Evolutionary conservation across 2,329 filamentous ascomycete genomes (phyloP).

Genomic region (Colletotrichum sp.): DNA sequence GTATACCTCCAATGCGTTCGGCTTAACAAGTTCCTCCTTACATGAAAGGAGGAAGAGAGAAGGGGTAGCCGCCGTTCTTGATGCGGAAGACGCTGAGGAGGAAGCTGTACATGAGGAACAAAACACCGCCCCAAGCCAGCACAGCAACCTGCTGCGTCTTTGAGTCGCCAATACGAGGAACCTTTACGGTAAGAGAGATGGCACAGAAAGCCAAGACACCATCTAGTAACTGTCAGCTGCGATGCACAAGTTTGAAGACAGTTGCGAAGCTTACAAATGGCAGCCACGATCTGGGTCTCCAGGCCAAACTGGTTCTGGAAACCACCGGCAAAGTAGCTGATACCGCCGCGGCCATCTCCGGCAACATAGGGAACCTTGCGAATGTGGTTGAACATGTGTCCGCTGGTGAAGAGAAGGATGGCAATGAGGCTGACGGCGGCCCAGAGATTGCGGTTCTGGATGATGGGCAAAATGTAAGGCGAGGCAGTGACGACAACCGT

Average conservation of each 20-base stretch:
- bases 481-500: slow-evolving; percentile 75
- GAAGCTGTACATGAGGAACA: slow-evolving; percentile 91
- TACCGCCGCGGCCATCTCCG: slow-evolving; percentile 82
- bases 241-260: neutral
- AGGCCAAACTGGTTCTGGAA: slow-evolving; percentile 95
- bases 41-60: slow-evolving; percentile 89
- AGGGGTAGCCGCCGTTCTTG: slow-evolving; percentile 96
- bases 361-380: slow-evolving; percentile 92
- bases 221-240: slow-evolving; percentile 52
- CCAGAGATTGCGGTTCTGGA: slow-evolving; percentile 94
- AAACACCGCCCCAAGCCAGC: slow-evolving; percentile 76
- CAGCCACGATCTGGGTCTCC: slow-evolving; percentile 94
- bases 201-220: slow-evolving; percentile 86
- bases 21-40: slow-evolving; percentile 32
- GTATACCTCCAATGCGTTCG: neutral
- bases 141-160: slow-evolving; percentile 83
- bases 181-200: slow-evolving; percentile 90
- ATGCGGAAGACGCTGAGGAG: slow-evolving; percentile 90
- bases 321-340: slow-evolving; percentile 88
- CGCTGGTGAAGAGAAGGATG: slow-evolving; percentile 91
- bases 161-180: slow-evolving; percentile 82
- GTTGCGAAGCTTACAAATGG: slow-evolving; percentile 76
- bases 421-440: slow-evolving; percentile 86
- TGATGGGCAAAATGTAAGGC: slow-evolving; percentile 79
- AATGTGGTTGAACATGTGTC: slow-evolving; percentile 99